These are phyloP conservation scores for Aureobasidium sp. DNA, from an alignment of 2,329 filamentous ascomycete species.

Conservation along the genomic window DNA sequence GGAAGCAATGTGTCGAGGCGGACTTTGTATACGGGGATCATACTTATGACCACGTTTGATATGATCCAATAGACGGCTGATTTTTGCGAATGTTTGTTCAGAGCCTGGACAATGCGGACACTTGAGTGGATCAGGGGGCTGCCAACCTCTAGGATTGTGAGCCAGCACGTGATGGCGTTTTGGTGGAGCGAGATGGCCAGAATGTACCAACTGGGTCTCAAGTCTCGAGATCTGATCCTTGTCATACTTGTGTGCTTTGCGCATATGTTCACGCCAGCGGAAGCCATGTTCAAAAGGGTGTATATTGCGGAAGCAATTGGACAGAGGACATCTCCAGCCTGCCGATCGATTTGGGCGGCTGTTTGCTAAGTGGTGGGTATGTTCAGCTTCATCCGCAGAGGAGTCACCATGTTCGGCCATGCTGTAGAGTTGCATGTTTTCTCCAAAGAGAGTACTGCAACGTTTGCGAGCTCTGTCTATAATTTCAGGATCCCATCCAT, in stretches of 20 bases:
- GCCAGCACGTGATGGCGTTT: neutral
- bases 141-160: constrained; percentile 17
- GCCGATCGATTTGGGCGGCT: neutral
- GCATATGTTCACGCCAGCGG: constrained; percentile 30
- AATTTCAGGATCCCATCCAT: constrained; percentile 59
- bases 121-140: constrained; percentile 23
- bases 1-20: neutral
- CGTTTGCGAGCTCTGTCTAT: constrained; percentile 64
- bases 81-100: constrained; percentile 32
- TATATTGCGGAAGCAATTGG: constrained; percentile 24
- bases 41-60: constrained; percentile 40
- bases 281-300: constrained; percentile 24
- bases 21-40: constrained; percentile 27
- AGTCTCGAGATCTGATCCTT: constrained; percentile 15
- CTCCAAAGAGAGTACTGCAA: constrained; percentile 67
- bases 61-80: constrained; percentile 35
- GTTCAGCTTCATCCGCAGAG: constrained; percentile 12
- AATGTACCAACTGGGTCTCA: constrained; percentile 4
- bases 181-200: neutral
- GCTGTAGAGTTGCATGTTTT: constrained; percentile 60
- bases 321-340: constrained; percentile 23
- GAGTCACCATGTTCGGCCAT: constrained; percentile 39
- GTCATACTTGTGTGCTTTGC: constrained; percentile 24
- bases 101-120: constrained; percentile 36
- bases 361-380: neutral